Percentiles rank a stretch among this genome's conserved stretches.
Evolutionary conservation across 148 eudicot species (phyloP).

Genomic region (Gaultheria prostrata): DNA sequence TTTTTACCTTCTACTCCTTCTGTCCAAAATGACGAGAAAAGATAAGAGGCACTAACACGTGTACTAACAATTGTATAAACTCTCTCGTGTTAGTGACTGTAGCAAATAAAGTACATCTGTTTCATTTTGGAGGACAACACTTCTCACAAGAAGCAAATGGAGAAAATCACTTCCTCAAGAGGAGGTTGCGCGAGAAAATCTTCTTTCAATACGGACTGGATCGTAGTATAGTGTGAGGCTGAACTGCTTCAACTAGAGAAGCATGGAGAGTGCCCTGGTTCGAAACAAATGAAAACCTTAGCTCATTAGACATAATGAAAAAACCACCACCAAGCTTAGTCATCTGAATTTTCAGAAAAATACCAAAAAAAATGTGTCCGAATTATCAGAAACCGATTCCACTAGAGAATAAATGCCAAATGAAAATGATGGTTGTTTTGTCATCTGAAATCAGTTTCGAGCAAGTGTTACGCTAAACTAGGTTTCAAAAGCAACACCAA

Average conservation of each 20-base stretch:
- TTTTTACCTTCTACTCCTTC: neutral
- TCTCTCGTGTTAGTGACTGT: too few relatives aligned
- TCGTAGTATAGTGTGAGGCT: slow-evolving; percentile 49
- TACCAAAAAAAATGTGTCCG: neutral
- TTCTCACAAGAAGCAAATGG: neutral
- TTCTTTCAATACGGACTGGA: slow-evolving; percentile 65
- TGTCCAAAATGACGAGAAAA: too few relatives aligned
- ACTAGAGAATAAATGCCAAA: neutral
- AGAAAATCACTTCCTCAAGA: slow-evolving; percentile 56
- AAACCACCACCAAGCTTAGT: neutral
- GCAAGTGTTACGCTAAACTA: neutral
- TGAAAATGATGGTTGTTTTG: neutral
- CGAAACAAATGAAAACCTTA: slow-evolving; percentile 3
- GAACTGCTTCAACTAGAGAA: slow-evolving; percentile 43
- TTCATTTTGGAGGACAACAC: slow-evolving; percentile 21
- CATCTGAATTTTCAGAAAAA: neutral
- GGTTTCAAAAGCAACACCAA: neutral
- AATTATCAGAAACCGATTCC: neutral
- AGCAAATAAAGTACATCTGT: too few relatives aligned
- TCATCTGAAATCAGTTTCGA: neutral
- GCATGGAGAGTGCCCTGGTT: slow-evolving; percentile 46
- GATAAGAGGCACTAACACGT: too few relatives aligned
- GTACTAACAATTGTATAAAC: too few relatives aligned
- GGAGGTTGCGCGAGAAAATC: slow-evolving; percentile 50
- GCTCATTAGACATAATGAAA: neutral